phyloP scores from a whole-genome alignment of 768 basidiomycete species.

The Termitomyces sp. region DNA sequence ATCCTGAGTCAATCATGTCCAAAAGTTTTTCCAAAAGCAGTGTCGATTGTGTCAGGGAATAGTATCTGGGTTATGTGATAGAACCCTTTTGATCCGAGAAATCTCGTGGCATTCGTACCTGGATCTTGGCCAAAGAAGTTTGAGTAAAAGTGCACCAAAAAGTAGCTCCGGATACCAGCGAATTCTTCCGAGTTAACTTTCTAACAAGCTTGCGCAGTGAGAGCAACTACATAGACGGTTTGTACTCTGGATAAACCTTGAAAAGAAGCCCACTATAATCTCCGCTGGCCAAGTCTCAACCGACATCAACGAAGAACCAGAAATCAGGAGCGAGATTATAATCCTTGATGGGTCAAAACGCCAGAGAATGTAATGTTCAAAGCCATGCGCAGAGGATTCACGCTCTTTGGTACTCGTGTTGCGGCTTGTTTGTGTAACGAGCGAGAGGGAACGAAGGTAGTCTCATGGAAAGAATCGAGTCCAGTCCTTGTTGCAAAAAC shows the following conservation, averaged over 20 bases:
- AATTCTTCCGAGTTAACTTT: neutral
- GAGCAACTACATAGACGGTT: neutral
- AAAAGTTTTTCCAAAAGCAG: conserved; percentile 12
- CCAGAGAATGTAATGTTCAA: neutral
- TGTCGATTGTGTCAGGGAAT: conserved; percentile 13
- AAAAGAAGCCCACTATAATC: conserved; percentile 9
- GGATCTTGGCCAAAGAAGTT: conserved; percentile 4
- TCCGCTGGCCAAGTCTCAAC: conserved; percentile 5
- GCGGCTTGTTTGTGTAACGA: conserved; percentile 9
- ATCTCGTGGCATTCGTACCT: conserved; percentile 15
- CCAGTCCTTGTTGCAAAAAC: too few relatives aligned
- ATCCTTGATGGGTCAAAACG: neutral
- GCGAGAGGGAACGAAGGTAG: too few relatives aligned
- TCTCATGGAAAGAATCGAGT: too few relatives aligned
- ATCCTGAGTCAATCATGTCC: conserved; percentile 10
- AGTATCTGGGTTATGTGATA: conserved; percentile 11
- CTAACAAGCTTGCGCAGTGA: neutral
- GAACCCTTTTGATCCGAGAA: conserved; percentile 2
- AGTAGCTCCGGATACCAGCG: neutral
- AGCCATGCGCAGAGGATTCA: conserved; percentile 1
- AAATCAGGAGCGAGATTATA: neutral
- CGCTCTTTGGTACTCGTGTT: neutral
- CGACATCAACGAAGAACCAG: neutral
- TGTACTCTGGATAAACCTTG: neutral
- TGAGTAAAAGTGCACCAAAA: conserved; percentile 3